Base-by-base conservation (phyloP, 768 basidiomycete species). In the Boletus huronensis region DNA sequence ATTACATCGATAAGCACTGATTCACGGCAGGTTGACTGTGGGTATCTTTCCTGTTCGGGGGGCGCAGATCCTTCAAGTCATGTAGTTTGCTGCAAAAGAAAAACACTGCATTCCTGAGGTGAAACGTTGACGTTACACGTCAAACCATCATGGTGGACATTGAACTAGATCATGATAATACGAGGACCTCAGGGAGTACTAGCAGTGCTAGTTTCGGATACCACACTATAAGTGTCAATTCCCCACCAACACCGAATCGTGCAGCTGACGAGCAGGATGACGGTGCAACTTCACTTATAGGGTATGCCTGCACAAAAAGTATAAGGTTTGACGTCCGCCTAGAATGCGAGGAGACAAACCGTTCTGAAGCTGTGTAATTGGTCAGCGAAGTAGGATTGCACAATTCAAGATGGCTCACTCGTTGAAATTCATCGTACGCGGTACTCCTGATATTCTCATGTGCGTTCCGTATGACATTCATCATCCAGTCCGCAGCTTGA, bases 361-460 rank as follows among this genome's bases (percentile, higher is more conserved):
- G 35, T 80, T 80, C 65, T 80, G 79, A 49, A 80, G 61, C 79
- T 80, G 58, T 46, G 16, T n/a, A 51, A 28, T 34, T 21, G 17
- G 42, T 60, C 41, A 64, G 43, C 36, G 25, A 48, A n/a, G 48
- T 23, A 41, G 7, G 21, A 55, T 34, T 23, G 13, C 17, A 41
- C 16, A 42, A 43, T 31, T 29, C 36, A 16, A 44, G 42, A 53
- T 17, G 0, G 48, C 89, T 68, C 59, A 91, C 90, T 70, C 90
- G 74, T 72, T 97, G 94, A 76, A 96, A 99, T 66, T 94, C 92
- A 65, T 98, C 97, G 64, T 99, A 98, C 0, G 89, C 89, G 7
- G 89, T 93, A 65, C 90, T 93, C 62, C 96, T 78, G 52, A 93
- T 80, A 68, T 98, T 98, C 75, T 98, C 95, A 64, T 95, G 90